phyloP scores from a whole-genome alignment of 2,329 filamentous ascomycete genomes.

The Chrysoporthe cubensis region DNA sequence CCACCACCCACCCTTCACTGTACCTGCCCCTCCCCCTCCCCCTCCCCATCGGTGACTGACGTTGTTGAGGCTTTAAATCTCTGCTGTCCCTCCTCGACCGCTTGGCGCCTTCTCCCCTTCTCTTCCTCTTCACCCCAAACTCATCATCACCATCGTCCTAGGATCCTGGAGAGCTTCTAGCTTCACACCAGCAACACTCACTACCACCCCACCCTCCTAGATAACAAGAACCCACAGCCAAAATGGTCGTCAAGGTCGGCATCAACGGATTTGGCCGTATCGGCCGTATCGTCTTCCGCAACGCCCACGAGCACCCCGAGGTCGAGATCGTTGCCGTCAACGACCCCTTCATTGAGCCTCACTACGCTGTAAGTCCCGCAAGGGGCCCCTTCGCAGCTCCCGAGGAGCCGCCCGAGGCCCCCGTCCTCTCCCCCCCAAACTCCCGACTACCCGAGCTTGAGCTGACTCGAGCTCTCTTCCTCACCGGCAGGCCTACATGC shows the following conservation, averaged over 20 bases:
- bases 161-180: constrained; percentile 13
- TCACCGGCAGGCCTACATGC: constrained; percentile 84
- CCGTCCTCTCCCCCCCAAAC: background rate
- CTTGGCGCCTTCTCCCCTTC: constrained; percentile 11
- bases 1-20: background rate
- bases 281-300: constrained; percentile 98
- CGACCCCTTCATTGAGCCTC: constrained; percentile 97
- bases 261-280: constrained; percentile 99
- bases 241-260: constrained; percentile 75
- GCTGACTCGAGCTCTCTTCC: constrained; percentile 36
- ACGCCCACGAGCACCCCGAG: constrained; percentile 86
- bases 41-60: constrained; percentile 20
- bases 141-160: constrained; percentile 10
- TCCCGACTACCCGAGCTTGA: constrained; percentile 15
- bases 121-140: constrained; percentile 17
- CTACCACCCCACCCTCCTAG: background rate
- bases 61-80: constrained; percentile 30
- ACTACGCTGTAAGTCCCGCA: constrained; percentile 83
- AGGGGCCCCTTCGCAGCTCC: constrained; percentile 11
- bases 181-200: constrained; percentile 5
- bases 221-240: constrained; percentile 37
- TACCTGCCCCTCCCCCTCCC: constrained; percentile 21
- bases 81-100: constrained; percentile 21
- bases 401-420: constrained; percentile 1
- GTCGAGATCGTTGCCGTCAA: constrained; percentile 96